Base-by-base conservation (phyloP, 148 eudicot species). In the Rhododendron kiyosumense region DNA sequence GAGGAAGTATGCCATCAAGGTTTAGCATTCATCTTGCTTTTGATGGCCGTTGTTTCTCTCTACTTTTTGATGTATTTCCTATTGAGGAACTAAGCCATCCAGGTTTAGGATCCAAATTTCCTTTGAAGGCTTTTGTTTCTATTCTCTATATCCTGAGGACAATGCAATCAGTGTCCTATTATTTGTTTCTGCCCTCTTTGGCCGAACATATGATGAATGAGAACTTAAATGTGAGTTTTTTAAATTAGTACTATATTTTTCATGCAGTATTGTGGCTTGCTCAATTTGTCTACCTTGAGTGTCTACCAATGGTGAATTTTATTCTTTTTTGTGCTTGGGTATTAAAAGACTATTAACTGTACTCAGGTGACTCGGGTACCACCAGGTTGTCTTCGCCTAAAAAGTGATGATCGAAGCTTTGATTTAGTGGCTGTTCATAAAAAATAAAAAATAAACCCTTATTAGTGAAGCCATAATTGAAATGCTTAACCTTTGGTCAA, bases 1-100 rank as follows among this genome's bases (percentile, higher is more conserved):
- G 94, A 94, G 96, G 87, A 94, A 94, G 88, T 94, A 90, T 85
- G 96, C 94, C 83, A 94, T 94, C 89, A 94, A 94, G 91, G 94
- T 90, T 52, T 94, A 94, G 91, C 90, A 32, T 89, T 59, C 86
- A 17, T 54, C 17, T 24, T 48, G 13, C 38, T 63, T 32, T 74
- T 45, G 51, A 49, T 45, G 84, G 85, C 63, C 15, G 15, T 14
- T 32, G 76, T 32, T 71, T 14, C 34, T 32, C 38, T 30, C 38
- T 71, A 4, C 38, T 12, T 30, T 32, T 14, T 71, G 81, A 89
- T 88, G 91, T 92, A 94, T 91, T 94, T 88, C 78, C 94, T 94
- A 63, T 54, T 91, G 94, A 94, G 96, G 86, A 93, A 93, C 88
- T 93, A 89, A 83, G 96, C 93, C 81, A 91, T 94, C 88, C 92